A percentile compares a stretch with the other conserved stretches of the same genome.
Evolutionary conservation across 169 alveolate genomes (phyloP).

Genomic region (Plasmodium sp.): DNA sequence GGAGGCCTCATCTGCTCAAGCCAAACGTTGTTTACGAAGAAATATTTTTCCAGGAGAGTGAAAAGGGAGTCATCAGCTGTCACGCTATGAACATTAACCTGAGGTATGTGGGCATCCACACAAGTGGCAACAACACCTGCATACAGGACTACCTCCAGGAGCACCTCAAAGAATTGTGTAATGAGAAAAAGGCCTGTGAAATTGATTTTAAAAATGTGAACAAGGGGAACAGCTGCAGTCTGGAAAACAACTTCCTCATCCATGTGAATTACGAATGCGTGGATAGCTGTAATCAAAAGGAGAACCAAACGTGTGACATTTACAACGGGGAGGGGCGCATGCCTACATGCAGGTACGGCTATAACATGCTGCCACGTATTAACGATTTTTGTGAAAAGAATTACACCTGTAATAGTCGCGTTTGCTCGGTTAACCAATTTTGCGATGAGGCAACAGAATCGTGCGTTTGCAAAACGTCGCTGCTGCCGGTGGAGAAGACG

Average conservation of each 20-base stretch:
- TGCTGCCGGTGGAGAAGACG: neutral
- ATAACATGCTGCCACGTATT: neutral
- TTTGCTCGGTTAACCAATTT: conserved; percentile 32
- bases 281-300: neutral
- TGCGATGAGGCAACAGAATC: conserved; percentile 5
- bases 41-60: conserved; percentile 24
- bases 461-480: conserved; percentile 19
- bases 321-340: neutral
- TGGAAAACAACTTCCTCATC: neutral
- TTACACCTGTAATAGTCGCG: neutral
- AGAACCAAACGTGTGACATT: neutral
- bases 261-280: conserved; percentile 21
- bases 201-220: neutral
- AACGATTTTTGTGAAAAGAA: conserved; percentile 17
- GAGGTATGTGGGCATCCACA: neutral
- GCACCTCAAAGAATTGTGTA: neutral
- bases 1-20: conserved; percentile 8
- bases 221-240: neutral
- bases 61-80: conserved; percentile 17
- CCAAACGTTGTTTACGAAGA: conserved; percentile 32
- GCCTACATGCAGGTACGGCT: conserved; percentile 5
- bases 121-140: neutral
- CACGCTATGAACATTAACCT: conserved; percentile 9
- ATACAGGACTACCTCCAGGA: neutral
- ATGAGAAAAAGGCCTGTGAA: conserved; percentile 22